Base-by-base conservation (phyloP, 345 rosid species). In the Sisymbrium irio region DNA sequence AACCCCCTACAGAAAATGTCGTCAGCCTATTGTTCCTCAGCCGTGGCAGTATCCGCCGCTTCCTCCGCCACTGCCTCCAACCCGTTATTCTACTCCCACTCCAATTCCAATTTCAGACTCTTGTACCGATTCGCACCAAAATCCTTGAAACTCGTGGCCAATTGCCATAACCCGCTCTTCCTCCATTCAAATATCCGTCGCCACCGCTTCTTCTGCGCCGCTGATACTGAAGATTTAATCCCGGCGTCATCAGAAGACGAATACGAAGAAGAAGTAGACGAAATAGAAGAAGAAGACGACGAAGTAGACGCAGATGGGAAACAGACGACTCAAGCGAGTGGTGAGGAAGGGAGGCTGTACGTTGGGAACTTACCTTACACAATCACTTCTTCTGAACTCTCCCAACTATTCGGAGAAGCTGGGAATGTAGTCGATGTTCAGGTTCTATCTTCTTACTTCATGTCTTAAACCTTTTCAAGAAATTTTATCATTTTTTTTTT, bases 341-440 rank as follows among this genome's bases (percentile, higher is more conserved):
- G 72, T 36, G 91, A 83, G 47, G 86, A 79, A 51, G 92, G 87
- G 63, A 87, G 88, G 78, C 69, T 91, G n/a, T 94, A 86, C 72
- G 87, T 94, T 2, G 97, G 98, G 33, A 91, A 89, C 42, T 81
- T 91, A 67, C 93, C 97, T 5, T 94, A 87, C 80, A 71, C 90
- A 41, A 84, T 81, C 86, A 88, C 83, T 72, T 77, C 96, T 61
- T 70, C 84, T 4, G 87, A 89, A 67, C 82, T 91, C 76, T 44
- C 85, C 4, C 88, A 86, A 77, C 30, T 80, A 63, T 91, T 95
- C 28, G 79, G 70, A 44, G 92, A 88, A 80, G 95, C 93, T 69
- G 99, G 99, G 45, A 76, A 62, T 0, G 93, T 95, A 42, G 71
- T 82, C 44, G 79, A 81, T 65, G 93, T 82, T 53, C 90, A 91